Base-by-base conservation (phyloP, 1,284 basidiomycete genomes). In the Amylostereum chailletii region DNA sequence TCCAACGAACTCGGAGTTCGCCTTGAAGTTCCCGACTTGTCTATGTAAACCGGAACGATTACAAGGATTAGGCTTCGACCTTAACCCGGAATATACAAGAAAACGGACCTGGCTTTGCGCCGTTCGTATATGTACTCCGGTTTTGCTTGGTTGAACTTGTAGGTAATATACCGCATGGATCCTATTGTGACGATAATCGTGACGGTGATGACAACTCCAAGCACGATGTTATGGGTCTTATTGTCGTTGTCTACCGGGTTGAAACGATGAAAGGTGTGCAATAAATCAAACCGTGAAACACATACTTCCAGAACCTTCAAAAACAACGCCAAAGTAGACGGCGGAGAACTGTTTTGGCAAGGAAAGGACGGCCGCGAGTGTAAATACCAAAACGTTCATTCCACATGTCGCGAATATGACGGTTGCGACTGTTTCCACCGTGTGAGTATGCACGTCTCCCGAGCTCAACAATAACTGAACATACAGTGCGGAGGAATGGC, bases 121-220 rank as follows among this genome's bases (percentile, higher is more conserved):
- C 83, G 72, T 41, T 76, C 76, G 48, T 86, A 80, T 59, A 94
- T 82, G 6, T 94, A 79, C 1, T 69, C 62, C 0, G 85, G 78
- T 57, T 90, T 86, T 26, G 80, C 84, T 57, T 77, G 71, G 60
- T 84, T 79, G 81, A 94, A 90, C 65, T 81, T 66, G 48, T 64
- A 68, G 58, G 79, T 79, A 58, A 94, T 86, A 63, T 86, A 95
- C 82, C 87, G 91, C 67, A 89, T 86, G 0, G 90, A 86, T 40
- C 69, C 66, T 44, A 89, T 56, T 0, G 92, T 94, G 53, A 94
- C 77, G 29, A 90, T 32, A 47, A 79, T 63, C 0, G 86, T 86
- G 34, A 82, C 50, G 3, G 60, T 77, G 32, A 88, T 67, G 2
- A 89, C 83, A 19, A 71, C 62, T 52, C 83, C 75, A 51, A 79